Conservation (phyloP, 768 basidiomycete genomes). For the Auriscalpium orientale region DNA sequence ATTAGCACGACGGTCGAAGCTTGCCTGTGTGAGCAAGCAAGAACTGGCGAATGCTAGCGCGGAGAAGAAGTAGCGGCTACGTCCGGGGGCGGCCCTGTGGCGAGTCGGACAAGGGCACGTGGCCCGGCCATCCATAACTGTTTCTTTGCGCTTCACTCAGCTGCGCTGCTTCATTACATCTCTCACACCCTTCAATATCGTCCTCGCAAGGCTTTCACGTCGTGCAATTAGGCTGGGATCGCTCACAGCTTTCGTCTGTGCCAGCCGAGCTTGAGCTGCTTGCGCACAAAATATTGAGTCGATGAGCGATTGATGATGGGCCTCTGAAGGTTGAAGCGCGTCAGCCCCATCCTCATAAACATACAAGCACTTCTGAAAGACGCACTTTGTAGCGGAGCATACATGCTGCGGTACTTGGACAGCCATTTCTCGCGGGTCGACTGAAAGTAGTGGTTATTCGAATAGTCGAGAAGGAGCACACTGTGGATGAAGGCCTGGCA, state of each 20-base stretch:
- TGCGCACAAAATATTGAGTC: conserved; percentile 9
- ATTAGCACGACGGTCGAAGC: too few species aligned
- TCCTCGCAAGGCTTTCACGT: neutral
- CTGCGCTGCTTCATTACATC: neutral
- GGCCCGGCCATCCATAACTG: too few species aligned
- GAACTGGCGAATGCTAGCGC: too few species aligned
- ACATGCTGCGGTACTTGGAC: neutral
- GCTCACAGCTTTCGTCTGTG: neutral
- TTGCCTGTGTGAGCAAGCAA: too few species aligned
- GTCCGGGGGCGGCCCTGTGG: too few species aligned
- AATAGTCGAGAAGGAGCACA: neutral
- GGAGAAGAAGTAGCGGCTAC: too few species aligned
- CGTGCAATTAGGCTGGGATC: conserved; percentile 1
- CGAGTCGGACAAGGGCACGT: too few species aligned
- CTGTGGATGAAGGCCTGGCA: neutral
- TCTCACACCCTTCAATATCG: neutral
- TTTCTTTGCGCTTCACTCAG: too few species aligned
- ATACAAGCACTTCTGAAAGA: too few species aligned
- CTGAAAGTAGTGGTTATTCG: neutral
- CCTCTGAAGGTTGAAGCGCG: conserved; percentile 24
- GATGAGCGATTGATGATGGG: conserved; percentile 33
- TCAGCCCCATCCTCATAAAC: too few species aligned
- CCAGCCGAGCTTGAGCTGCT: conserved; percentile 9
- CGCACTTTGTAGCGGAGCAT: conserved; percentile 36
- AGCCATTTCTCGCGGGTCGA: neutral